Percentiles rank a stretch among this genome's conserved stretches.
phyloP scores from a whole-genome alignment of 148 eudicot genomes.

The Camellia lanceoleosa region DNA sequence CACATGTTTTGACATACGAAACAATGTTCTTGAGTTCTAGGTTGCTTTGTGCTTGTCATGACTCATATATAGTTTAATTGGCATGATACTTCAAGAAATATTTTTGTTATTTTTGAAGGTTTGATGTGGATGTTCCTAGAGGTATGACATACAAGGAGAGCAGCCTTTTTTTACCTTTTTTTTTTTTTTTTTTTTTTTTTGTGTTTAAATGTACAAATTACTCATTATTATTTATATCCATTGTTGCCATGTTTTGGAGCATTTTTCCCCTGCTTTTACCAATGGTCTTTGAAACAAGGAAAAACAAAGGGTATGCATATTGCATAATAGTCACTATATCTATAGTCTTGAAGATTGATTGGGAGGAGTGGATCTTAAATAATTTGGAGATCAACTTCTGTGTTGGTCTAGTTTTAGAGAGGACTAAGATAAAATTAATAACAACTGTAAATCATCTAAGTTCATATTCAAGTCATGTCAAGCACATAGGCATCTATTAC shows the following conservation, averaged over 20 bases:
- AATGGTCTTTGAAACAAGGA: background rate
- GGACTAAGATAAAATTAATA: background rate
- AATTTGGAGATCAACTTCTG: no score
- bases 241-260: background rate
- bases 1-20: background rate
- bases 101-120: slow-evolving; percentile 46
- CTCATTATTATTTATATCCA: background rate
- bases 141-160: slow-evolving; percentile 89
- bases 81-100: background rate
- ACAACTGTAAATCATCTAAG: no score
- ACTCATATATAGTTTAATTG: background rate
- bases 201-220: background rate
- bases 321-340: background rate
- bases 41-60: no score
- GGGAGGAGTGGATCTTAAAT: no score
- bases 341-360: no score
- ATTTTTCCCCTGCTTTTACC: background rate
- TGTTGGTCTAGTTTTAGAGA: background rate
- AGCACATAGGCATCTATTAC: no score
- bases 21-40: no score
- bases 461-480: no score
- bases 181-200: no score
- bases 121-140: slow-evolving; percentile 96
- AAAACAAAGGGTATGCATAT: background rate
- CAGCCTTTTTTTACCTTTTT: slow-evolving; percentile 28